Conservation (phyloP, 495 filamentous ascomycete genomes). For the Talaromyces wortmannii region DNA sequence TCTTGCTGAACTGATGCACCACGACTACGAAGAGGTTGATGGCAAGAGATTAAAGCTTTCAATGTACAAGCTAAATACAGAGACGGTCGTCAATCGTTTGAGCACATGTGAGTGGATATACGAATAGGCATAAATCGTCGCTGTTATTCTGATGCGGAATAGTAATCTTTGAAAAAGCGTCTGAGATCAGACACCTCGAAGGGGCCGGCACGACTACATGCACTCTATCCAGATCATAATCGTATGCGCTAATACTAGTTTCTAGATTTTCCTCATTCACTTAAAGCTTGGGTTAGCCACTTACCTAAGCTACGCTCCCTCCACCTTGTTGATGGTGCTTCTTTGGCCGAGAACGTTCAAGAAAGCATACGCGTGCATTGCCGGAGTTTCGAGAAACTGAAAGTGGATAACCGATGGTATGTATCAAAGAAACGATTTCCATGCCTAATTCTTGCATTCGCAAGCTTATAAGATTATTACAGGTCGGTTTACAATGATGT, state of each 20-base stretch:
- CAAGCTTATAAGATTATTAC: too few relatives aligned
- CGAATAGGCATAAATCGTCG: not conserved
- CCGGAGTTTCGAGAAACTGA: constrained; percentile 52
- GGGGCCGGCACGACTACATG: constrained; percentile 32
- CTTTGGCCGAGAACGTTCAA: constrained; percentile 45
- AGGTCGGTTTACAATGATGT: too few relatives aligned
- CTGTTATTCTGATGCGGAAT: constrained; percentile 6
- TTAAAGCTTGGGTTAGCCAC: constrained; percentile 38
- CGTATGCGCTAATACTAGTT: not conserved
- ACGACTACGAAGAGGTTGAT: not conserved
- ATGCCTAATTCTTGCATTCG: constrained; percentile 7
- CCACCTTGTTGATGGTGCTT: constrained; percentile 48
- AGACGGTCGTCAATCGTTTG: not conserved
- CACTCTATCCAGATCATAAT: constrained; percentile 19
- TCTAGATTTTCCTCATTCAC: constrained; percentile 13
- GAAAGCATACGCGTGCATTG: constrained; percentile 50
- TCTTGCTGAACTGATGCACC: constrained; percentile 27
- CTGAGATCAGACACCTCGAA: constrained; percentile 44
- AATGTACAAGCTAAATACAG: too few relatives aligned
- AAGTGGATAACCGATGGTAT: constrained; percentile 49
- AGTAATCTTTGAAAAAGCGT: constrained; percentile 44
- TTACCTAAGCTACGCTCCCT: constrained; percentile 40
- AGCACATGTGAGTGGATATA: not conserved
- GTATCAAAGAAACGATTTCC: constrained; percentile 8
- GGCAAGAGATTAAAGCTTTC: too few relatives aligned